A percentile compares a stretch with the other conserved stretches of the same genome.
Conservation (phyloP, 2,329 filamentous ascomycete species). For the Ceratocystis alfenasii region DNA sequence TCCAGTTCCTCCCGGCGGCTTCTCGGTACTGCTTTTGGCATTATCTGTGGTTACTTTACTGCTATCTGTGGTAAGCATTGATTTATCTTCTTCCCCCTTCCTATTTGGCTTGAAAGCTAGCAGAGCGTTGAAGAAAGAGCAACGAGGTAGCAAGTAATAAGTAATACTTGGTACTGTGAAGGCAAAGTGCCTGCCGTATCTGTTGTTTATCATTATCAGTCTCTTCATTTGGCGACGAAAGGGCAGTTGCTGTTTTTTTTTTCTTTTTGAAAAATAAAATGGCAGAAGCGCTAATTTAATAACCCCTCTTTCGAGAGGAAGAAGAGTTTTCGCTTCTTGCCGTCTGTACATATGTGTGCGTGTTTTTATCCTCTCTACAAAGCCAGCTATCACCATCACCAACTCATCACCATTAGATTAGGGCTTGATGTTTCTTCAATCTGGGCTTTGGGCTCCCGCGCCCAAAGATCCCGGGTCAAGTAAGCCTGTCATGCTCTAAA, state of each 20-base stretch:
- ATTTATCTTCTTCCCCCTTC: no score
- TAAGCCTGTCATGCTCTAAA: no score
- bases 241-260: neutral
- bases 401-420: neutral
- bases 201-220: no score
- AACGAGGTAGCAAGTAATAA: no score
- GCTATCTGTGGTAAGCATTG: constrained; percentile 18
- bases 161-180: no score
- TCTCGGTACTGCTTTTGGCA: constrained; percentile 14
- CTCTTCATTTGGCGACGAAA: no score
- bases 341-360: neutral
- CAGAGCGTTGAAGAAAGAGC: no score
- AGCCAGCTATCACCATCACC: neutral
- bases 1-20: neutral
- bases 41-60: constrained; percentile 12
- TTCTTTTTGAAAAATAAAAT: neutral
- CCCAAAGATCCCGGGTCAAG: neutral
- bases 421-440: neutral
- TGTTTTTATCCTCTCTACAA: neutral
- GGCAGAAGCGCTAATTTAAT: neutral
- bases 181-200: no score
- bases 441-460: neutral
- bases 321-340: neutral
- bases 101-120: no score
- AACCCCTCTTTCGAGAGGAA: neutral